Evolutionary conservation across 2,329 filamentous ascomycete genomes (phyloP).

Genomic region (Epichloe elymi): DNA sequence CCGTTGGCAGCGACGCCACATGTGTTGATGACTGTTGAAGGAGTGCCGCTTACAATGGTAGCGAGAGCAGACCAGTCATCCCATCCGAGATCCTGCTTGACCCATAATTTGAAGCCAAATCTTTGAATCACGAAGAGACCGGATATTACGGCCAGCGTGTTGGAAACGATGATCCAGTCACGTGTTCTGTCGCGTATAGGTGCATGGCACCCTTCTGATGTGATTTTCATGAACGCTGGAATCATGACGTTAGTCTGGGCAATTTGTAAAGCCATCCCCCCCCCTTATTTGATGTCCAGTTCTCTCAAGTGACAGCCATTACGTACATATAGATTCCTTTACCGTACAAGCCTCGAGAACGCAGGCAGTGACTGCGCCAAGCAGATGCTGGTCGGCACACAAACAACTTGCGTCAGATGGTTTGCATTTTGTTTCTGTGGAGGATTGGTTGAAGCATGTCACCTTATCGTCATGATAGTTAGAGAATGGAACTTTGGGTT

Average conservation of each 20-base stretch:
- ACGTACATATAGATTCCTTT: constrained; percentile 1
- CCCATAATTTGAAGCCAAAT: constrained; percentile 15
- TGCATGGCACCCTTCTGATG: constrained; percentile 6
- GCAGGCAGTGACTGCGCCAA: neutral
- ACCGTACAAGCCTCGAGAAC: neutral
- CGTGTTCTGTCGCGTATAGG: constrained; percentile 5
- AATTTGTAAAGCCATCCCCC: too few species aligned
- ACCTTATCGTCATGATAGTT: neutral
- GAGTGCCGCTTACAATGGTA: constrained; percentile 9
- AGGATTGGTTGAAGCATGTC: neutral
- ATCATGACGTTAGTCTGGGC: too few species aligned
- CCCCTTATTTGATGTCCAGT: too few species aligned
- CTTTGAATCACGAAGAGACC: constrained; percentile 22
- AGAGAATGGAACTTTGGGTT: neutral
- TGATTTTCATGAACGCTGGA: constrained; percentile 5
- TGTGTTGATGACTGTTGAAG: constrained; percentile 12
- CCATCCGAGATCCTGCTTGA: constrained; percentile 16
- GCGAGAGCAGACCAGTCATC: constrained; percentile 15
- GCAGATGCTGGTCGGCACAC: neutral
- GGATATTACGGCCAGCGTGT: constrained; percentile 15
- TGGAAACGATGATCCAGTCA: constrained; percentile 6
- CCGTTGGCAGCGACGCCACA: constrained; percentile 12
- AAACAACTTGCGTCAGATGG: neutral
- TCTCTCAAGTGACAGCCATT: too few species aligned
- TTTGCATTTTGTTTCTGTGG: neutral